phyloP scores from a whole-genome alignment of 352 stramenopile species.

The Globisporangium sylvaticum region DNA sequence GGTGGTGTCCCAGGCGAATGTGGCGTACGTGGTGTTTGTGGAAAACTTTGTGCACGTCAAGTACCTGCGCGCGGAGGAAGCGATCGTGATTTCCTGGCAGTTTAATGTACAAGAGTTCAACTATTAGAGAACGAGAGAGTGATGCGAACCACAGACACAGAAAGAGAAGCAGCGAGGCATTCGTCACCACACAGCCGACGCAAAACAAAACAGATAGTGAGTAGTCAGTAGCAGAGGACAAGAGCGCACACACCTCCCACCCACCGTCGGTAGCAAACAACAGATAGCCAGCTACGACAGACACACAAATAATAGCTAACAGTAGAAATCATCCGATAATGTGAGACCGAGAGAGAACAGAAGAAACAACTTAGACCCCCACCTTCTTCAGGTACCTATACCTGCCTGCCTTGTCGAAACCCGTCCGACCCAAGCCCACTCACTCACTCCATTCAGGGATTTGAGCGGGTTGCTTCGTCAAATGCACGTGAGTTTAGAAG shows the following conservation, averaged over 20 bases:
- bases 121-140: conserved; percentile 16
- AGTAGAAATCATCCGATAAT: conserved; percentile 4
- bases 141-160: not conserved
- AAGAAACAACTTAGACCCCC: not conserved
- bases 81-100: conserved; percentile 44
- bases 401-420: too few species aligned
- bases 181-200: not conserved
- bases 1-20: conserved; percentile 40
- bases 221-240: not conserved
- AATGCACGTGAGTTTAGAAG: not conserved
- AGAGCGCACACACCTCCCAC: not conserved
- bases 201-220: not conserved
- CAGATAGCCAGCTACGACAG: not conserved
- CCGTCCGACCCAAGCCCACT: too few species aligned
- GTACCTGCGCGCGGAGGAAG: conserved; percentile 45
- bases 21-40: conserved; percentile 44
- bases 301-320: conserved; percentile 3
- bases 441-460: not conserved
- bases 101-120: conserved; percentile 35
- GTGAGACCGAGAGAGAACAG: not conserved
- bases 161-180: not conserved
- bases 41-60: conserved; percentile 38
- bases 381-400: too few species aligned
- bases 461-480: not conserved
- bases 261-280: not conserved